Percentiles rank a stretch among this genome's conserved stretches.
Evolutionary conservation across 257 asterid genomes (phyloP).

Genomic region (Leptodermis oblonga): DNA sequence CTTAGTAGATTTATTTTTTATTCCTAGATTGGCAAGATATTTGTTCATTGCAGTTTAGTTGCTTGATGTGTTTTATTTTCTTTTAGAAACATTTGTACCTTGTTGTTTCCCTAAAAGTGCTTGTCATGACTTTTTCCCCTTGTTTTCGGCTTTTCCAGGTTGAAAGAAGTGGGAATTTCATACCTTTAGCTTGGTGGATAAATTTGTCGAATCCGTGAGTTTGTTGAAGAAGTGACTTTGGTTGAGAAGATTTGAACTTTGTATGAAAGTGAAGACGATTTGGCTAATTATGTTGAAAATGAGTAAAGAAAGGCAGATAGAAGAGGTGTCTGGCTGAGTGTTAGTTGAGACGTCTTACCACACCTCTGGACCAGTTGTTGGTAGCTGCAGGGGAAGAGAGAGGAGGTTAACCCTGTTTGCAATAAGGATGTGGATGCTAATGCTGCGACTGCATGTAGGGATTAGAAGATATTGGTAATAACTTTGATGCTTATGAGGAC

Average conservation of each 20-base stretch:
- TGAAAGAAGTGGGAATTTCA: neutral
- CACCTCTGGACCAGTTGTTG: constrained; percentile 53
- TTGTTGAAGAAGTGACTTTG: neutral
- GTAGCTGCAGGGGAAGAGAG: constrained; percentile 55
- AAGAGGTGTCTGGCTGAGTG: constrained; percentile 41
- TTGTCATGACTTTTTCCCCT: too few species aligned
- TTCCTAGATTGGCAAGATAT: neutral
- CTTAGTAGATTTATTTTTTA: neutral
- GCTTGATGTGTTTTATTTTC: neutral
- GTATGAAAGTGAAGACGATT: too few species aligned
- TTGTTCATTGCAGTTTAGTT: neutral
- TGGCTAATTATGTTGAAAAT: constrained; percentile 82
- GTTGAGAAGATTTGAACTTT: too few species aligned
- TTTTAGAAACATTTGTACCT: too few species aligned
- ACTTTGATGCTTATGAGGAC: constrained; percentile 88
- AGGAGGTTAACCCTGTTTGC: constrained; percentile 73
- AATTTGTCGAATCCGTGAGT: neutral
- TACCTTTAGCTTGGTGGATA: too few species aligned
- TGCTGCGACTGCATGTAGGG: constrained; percentile 35
- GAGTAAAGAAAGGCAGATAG: constrained; percentile 34
- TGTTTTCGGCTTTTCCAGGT: neutral
- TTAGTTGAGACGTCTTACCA: constrained; percentile 68
- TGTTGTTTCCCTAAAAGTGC: neutral
- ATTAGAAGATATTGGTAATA: constrained; percentile 70
- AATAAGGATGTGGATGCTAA: constrained; percentile 46